These are phyloP conservation scores for Podospora anserina DNA, from an alignment of 495 filamentous ascomycete species.

Conservation along the genomic window DNA sequence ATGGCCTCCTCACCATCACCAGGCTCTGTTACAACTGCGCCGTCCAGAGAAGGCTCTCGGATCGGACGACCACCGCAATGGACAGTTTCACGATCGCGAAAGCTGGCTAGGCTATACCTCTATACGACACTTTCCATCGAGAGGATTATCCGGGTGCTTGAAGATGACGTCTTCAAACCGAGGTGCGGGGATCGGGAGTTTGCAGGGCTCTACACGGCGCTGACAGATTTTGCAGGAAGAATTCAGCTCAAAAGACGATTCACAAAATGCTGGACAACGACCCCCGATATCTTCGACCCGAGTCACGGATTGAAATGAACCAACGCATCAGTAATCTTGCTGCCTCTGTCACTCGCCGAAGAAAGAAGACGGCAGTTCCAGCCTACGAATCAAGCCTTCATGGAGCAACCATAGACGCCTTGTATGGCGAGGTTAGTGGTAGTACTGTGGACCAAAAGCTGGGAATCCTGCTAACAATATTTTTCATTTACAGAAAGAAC, in stretches of 20 bases:
- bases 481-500: conserved; percentile 10
- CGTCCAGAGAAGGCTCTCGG: conserved; percentile 28
- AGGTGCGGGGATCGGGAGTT: conserved; percentile 25
- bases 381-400: not conserved
- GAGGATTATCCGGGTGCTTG: conserved; percentile 43
- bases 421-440: conserved; percentile 3
- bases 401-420: not conserved
- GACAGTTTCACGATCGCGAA: conserved; percentile 43
- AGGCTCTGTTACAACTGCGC: conserved; percentile 7
- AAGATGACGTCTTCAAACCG: conserved; percentile 43
- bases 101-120: conserved; percentile 44
- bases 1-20: conserved; percentile 29
- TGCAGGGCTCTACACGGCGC: not conserved
- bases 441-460: not conserved
- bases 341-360: conserved; percentile 20
- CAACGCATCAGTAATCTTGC: conserved; percentile 36
- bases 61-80: conserved; percentile 47
- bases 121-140: conserved; percentile 44
- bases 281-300: conserved; percentile 46
- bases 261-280: conserved; percentile 48
- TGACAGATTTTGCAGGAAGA: conserved; percentile 32
- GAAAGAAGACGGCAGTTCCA: conserved; percentile 9
- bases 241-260: conserved; percentile 49
- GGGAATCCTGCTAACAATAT: not conserved
- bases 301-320: conserved; percentile 42